Evolutionary conservation across 2,329 filamentous ascomycete species (phyloP), one percentile per base, ranked within the genome.

Genomic region (Phaeomoniella chlamydospora): DNA sequence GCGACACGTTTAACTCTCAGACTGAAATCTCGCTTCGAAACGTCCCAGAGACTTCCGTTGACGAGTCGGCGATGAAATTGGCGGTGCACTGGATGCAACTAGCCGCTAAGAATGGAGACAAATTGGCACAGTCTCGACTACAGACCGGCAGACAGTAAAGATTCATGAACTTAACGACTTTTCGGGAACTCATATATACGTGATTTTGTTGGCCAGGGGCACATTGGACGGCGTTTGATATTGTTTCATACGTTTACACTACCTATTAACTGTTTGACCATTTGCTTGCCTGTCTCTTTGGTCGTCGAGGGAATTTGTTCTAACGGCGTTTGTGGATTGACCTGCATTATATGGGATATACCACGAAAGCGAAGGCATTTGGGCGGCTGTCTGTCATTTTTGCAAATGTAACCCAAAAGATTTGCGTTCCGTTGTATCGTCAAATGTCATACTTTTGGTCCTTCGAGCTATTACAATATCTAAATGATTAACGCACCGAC

Each of bases 61-160:
- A 15, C 12, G 14, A 16, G 14, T 15, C 32, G 37, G 76, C 86
- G 30, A 90, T 96, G 82, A 94, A 87, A 49, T 74, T 94, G 39
- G 88, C 88, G 6, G 77, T 92, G 58, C 88, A 96, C 64, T 96
- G 88, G 87, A 94, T 96, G 86, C 84, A 88, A 61, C 68, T 83
- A 45, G 86, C 83, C 26, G 81, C 84, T 47, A 71, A 72, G 37
- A 86, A 86, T n/a, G 86, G 86, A 1, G 88, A 96, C 54, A 73
- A 80, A 50, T 64, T 93, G 46, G 88, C 88, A 14, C 78, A 75
- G 52, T 26, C 22, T 9, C 22, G 22, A 26, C n/a, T 26, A 26
- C 22, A n/a, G n/a, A 9, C 6, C n/a, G 22, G n/a, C 9, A 26
- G n/a, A 26, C 22, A 26, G 22, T n/a, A 26, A 26, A 6, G n/a